Conservation (phyloP, 148 eudicot species). For the Vaccinium darrowii region DNA sequence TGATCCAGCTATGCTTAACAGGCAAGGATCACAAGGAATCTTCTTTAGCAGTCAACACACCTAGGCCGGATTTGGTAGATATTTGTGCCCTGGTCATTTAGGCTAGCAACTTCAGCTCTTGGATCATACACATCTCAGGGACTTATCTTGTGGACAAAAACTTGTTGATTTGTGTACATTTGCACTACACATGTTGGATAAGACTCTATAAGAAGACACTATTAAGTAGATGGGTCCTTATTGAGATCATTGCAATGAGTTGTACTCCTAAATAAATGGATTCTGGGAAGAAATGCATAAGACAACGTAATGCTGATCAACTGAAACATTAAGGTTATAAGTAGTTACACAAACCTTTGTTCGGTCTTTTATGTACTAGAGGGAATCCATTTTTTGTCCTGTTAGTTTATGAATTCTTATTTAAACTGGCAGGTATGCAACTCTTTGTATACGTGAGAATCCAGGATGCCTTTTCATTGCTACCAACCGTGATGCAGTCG, state of each 20-base stretch:
- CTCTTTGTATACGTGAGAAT: conserved; percentile 92
- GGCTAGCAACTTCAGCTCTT: neutral
- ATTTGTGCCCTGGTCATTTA: neutral
- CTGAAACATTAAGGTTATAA: neutral
- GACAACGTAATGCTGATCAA: conserved; percentile 1
- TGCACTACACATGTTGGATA: neutral
- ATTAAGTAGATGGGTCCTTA: neutral
- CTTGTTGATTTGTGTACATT: neutral
- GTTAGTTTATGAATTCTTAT: neutral
- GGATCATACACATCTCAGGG: neutral
- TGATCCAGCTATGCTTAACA: neutral
- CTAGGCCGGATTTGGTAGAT: conserved; percentile 1
- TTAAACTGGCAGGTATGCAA: conserved; percentile 67
- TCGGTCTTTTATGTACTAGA: neutral
- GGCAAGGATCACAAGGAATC: neutral
- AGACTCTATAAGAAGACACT: neutral
- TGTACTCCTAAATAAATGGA: neutral
- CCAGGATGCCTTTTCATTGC: conserved; percentile 98
- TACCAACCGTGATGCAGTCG: conserved; percentile 87
- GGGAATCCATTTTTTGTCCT: neutral
- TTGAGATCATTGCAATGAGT: neutral
- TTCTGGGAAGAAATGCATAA: neutral
- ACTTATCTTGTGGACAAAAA: neutral
- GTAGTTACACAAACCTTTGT: neutral
- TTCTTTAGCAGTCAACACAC: neutral